These are phyloP conservation scores for Curvularia eragrostidis DNA, from an alignment of 2,329 filamentous ascomycete species.

Conservation along the genomic window DNA sequence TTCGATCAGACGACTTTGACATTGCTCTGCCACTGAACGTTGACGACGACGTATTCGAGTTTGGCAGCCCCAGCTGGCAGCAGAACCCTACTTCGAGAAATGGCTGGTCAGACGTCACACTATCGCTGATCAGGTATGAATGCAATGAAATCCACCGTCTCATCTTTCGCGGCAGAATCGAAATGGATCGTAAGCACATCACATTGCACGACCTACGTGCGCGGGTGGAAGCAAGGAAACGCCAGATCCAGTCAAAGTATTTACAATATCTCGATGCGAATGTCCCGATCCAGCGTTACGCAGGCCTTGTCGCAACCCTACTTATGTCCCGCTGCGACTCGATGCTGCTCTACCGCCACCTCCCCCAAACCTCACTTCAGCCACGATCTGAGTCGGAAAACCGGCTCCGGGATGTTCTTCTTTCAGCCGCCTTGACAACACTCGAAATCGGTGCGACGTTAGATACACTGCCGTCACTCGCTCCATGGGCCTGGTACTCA, in stretches of 20 bases:
- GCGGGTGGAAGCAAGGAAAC: conserved; percentile 45
- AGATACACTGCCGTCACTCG: conserved; percentile 46
- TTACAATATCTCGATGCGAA: conserved; percentile 44
- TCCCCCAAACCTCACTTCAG: conserved; percentile 44
- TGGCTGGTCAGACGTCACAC: conserved; percentile 46
- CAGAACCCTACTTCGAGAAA: conserved; percentile 40
- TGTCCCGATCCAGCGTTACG: conserved; percentile 46
- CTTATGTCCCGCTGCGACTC: conserved; percentile 50
- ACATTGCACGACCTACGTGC: conserved; percentile 47
- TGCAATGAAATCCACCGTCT: conserved; percentile 49
- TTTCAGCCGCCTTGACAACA: conserved; percentile 46
- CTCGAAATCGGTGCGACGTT: conserved; percentile 50
- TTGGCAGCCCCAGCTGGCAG: conserved; percentile 45
- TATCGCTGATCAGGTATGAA: conserved; percentile 48
- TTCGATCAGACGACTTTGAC: conserved; percentile 48
- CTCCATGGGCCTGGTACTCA: conserved; percentile 48
- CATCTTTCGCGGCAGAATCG: conserved; percentile 48
- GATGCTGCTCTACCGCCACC: conserved; percentile 49
- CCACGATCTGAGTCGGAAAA: conserved; percentile 48
- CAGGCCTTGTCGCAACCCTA: conserved; percentile 47
- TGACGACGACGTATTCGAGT: conserved; percentile 49
- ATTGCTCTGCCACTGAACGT: conserved; percentile 48
- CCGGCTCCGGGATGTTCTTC: conserved; percentile 46
- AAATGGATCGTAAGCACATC: conserved; percentile 48
- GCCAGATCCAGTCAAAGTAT: conserved; percentile 45